Percentiles rank a stretch among this genome's conserved stretches.
phyloP scores from a whole-genome alignment of 2,329 filamentous ascomycete genomes.

The Nakataea oryzae region DNA sequence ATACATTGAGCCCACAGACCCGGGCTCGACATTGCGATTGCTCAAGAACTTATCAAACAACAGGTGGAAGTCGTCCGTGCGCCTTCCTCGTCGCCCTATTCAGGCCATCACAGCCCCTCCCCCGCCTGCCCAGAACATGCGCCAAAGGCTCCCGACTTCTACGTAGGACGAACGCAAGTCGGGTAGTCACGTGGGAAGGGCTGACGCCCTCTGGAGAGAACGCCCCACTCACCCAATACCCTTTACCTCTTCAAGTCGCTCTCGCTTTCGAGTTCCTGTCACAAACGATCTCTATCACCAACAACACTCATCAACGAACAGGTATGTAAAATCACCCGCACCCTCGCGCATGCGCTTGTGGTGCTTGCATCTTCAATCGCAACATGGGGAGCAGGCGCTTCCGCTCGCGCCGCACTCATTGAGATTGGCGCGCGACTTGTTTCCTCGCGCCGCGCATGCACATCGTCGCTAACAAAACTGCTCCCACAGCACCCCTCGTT shows the following conservation, averaged over 20 bases:
- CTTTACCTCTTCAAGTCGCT: background rate
- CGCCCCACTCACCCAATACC: background rate
- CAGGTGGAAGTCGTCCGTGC: background rate
- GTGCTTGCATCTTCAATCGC: background rate
- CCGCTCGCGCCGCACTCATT: background rate
- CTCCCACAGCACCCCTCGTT: conserved; percentile 20
- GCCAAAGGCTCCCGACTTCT: too few species aligned
- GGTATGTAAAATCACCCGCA: background rate
- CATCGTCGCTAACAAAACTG: background rate
- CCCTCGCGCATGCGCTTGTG: background rate
- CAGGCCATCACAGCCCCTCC: too few species aligned
- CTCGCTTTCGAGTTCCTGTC: background rate
- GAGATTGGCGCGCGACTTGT: conserved; percentile 7
- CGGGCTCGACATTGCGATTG: too few species aligned
- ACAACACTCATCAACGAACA: background rate
- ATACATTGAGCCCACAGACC: too few species aligned
- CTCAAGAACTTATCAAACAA: too few species aligned
- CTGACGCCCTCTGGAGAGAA: background rate
- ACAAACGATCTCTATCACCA: background rate
- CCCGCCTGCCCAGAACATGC: too few species aligned
- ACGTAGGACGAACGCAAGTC: background rate
- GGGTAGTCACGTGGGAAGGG: background rate
- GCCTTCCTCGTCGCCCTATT: background rate
- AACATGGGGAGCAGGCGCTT: background rate
- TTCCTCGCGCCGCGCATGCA: conserved; percentile 1